Evolutionary conservation across 2,329 filamentous ascomycete species (phyloP).

Genomic region (Oidium heveae): DNA sequence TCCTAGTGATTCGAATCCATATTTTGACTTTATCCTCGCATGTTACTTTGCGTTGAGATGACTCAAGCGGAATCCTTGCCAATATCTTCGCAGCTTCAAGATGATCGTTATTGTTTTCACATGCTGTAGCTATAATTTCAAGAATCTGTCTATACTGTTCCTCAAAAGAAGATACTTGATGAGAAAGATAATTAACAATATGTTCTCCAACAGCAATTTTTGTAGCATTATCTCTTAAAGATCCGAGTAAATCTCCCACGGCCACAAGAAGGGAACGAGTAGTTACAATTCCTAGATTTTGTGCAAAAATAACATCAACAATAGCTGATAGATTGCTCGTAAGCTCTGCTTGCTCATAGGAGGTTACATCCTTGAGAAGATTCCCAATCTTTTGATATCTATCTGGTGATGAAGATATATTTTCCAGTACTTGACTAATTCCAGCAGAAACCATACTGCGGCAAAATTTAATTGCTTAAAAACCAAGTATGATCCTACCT

Average conservation of each 20-base stretch:
- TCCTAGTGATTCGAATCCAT: too few relatives aligned
- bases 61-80: constrained; percentile 68
- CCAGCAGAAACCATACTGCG: constrained; percentile 14
- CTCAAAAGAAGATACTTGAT: constrained; percentile 44
- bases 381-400: constrained; percentile 22
- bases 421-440: constrained; percentile 20
- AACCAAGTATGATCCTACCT: too few relatives aligned
- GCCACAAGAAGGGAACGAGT: constrained; percentile 14
- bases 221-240: constrained; percentile 33
- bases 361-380: too few relatives aligned
- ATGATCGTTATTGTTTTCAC: constrained; percentile 66
- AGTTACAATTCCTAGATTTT: constrained; percentile 12
- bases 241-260: constrained; percentile 38
- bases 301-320: constrained; percentile 13
- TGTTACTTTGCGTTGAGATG: constrained; percentile 59
- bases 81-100: constrained; percentile 51
- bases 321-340: constrained; percentile 10
- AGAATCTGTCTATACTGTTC: constrained; percentile 64
- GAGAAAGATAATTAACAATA: constrained; percentile 39
- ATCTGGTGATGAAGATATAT: constrained; percentile 17
- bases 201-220: constrained; percentile 54
- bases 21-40: constrained; percentile 63
- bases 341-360: constrained; percentile 2
- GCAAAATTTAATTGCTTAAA: too few relatives aligned
- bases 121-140: constrained; percentile 57